Evolutionary conservation across 2,329 filamentous ascomycete genomes (phyloP).

Genomic region (Pyrenophora graminea): DNA sequence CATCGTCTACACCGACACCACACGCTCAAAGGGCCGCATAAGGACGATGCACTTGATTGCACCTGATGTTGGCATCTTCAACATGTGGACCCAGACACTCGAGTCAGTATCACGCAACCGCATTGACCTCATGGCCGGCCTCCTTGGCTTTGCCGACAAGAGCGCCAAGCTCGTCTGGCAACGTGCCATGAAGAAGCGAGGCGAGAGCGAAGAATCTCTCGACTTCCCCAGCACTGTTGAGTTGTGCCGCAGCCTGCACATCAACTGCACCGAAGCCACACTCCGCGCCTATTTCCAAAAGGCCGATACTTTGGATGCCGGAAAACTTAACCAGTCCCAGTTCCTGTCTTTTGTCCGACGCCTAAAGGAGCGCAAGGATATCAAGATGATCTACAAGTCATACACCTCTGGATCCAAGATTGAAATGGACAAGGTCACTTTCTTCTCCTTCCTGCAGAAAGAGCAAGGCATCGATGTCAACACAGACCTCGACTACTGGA

Average conservation of each 20-base stretch:
- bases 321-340: conserved; percentile 74
- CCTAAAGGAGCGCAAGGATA: conserved; percentile 82
- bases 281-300: conserved; percentile 74
- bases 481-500: conserved; percentile 68
- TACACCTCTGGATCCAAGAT: conserved; percentile 60
- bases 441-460: conserved; percentile 73
- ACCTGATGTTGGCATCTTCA: conserved; percentile 70
- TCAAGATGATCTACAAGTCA: conserved; percentile 72
- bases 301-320: conserved; percentile 67
- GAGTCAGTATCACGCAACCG: conserved; percentile 83
- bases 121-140: conserved; percentile 85
- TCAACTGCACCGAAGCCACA: conserved; percentile 79
- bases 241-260: conserved; percentile 86
- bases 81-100: conserved; percentile 81
- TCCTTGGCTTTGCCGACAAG: conserved; percentile 76
- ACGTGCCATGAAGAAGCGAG: conserved; percentile 74
- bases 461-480: conserved; percentile 78
- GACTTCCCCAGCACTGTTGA: conserved; percentile 78
- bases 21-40: conserved; percentile 71
- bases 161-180: conserved; percentile 86
- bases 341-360: conserved; percentile 83
- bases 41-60: conserved; percentile 90
- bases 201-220: conserved; percentile 68
- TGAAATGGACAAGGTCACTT: conserved; percentile 72
- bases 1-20: conserved; percentile 80